Evolutionary conservation across 2,329 filamentous ascomycete species (phyloP), one percentile per base, ranked within the genome.

Genomic region (Microcyclospora pomicola): DNA sequence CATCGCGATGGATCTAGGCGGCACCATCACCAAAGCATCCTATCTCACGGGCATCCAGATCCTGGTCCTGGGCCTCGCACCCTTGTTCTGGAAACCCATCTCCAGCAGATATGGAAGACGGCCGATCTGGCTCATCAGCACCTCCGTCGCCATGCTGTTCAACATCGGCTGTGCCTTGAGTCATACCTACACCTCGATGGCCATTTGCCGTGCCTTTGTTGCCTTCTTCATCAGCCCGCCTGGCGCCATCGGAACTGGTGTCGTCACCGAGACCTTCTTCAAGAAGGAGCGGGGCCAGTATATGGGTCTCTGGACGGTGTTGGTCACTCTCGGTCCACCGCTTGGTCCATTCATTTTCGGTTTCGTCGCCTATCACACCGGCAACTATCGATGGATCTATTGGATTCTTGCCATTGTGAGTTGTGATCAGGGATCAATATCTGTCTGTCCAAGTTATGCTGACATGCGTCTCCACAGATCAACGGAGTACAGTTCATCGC

Each of bases 231-330:
- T 75, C 44, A 65, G 61, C 12, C 72, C 72, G 5, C 66, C 71
- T 0, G 61, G 59, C 11, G 64, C 67, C 0, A 71, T 75, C 35
- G 72, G 72, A 15, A 73, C 68, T 49, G 71, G 63, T 1, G 69
- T 75, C 7, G 72, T 75, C 2, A 65, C 68, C 12, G 72, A 75
- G 48, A 71, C 66, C 1, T 74, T 72, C 42, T 75, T 75, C 55
- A 69, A 67, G 48, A 64, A 64, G 24, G 67, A 75, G 34, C 58
- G 71, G 15, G 71, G 62, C 5, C 62, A 60, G 35, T 72, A 68
- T 35, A 73, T 75, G 65, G 72, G 72, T 19, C 57, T 73, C n/a
- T 73, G 71, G 72, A 73, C 71, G 1, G 46, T 63, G 19, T 59
- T 72, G 52, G 53, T 71, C 11, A 71, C 68, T 0, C 40, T 72